Evolutionary conservation across 2,329 filamentous ascomycete species (phyloP).

Genomic region (Phaeosphaeriaceae sp.): DNA sequence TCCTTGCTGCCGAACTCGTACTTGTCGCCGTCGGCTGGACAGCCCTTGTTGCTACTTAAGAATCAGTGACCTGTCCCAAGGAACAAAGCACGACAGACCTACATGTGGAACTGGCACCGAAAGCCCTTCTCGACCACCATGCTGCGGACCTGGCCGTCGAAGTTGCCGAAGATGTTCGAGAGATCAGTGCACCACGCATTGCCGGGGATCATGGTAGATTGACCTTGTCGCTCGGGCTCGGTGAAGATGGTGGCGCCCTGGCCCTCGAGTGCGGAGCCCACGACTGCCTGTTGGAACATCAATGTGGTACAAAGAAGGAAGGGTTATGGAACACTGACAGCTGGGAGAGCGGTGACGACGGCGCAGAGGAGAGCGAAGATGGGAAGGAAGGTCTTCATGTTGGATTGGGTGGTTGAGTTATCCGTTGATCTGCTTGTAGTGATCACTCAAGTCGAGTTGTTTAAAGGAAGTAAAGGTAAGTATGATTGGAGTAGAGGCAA

Average conservation of each 20-base stretch:
- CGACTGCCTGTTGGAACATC: background rate
- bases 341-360: slow-evolving; percentile 12
- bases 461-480: too few species aligned
- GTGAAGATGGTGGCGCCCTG: slow-evolving; percentile 23
- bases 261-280: slow-evolving; percentile 2
- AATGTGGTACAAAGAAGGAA: background rate
- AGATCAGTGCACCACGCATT: slow-evolving; percentile 23
- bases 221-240: slow-evolving; percentile 7
- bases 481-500: background rate
- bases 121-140: slow-evolving; percentile 20
- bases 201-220: slow-evolving; percentile 16
- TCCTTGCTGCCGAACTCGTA: slow-evolving; percentile 9
- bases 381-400: slow-evolving; percentile 18
- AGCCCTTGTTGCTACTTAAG: slow-evolving; percentile 1
- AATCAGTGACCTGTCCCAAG: slow-evolving; percentile 1
- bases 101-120: slow-evolving; percentile 30
- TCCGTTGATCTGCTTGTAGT: too few species aligned
- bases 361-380: slow-evolving; percentile 18
- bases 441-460: too few species aligned
- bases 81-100: too few species aligned
- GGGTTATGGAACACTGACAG: background rate
- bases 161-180: slow-evolving; percentile 25
- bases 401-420: slow-evolving; percentile 8
- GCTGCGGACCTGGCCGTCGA: slow-evolving; percentile 22
- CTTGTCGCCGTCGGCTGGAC: slow-evolving; percentile 2